phyloP scores from a whole-genome alignment of 768 basidiomycete species.

The Macrolepiota fuliginosa region DNA sequence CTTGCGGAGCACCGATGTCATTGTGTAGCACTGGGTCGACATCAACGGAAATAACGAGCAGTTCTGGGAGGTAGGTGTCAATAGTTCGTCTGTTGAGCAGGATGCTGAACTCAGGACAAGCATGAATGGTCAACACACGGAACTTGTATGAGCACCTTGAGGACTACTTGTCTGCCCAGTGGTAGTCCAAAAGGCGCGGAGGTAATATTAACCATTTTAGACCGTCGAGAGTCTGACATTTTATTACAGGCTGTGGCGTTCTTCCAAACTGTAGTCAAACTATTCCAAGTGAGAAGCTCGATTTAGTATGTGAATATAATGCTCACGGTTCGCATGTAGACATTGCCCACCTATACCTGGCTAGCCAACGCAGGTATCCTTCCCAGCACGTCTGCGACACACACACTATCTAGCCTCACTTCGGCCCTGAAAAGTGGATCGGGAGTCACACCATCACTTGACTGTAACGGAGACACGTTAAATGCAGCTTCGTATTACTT shows the following conservation, averaged over 20 bases:
- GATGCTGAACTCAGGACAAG: slow-evolving; percentile 23
- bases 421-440: slow-evolving; percentile 54
- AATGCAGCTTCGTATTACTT: slow-evolving; percentile 59
- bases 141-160: slow-evolving; percentile 60
- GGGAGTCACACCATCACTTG: slow-evolving; percentile 45
- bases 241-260: slow-evolving; percentile 60
- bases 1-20: not conserved
- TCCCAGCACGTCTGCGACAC: slow-evolving; percentile 57
- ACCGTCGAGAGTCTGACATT: not conserved
- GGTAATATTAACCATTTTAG: slow-evolving; percentile 26
- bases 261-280: slow-evolving; percentile 54
- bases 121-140: slow-evolving; percentile 76
- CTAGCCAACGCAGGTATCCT: slow-evolving; percentile 71
- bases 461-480: slow-evolving; percentile 27
- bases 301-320: slow-evolving; percentile 29
- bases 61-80: slow-evolving; percentile 61
- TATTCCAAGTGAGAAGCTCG: slow-evolving; percentile 47
- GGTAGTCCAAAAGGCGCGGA: slow-evolving; percentile 62
- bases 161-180: slow-evolving; percentile 54
- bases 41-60: slow-evolving; percentile 54
- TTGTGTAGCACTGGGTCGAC: slow-evolving; percentile 56
- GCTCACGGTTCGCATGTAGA: slow-evolving; percentile 24
- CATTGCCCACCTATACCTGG: slow-evolving; percentile 74
- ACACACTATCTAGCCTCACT: slow-evolving; percentile 51
- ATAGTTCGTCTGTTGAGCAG: not conserved